These are phyloP conservation scores for Sphaerulina vaccinii DNA, from an alignment of 2,329 filamentous ascomycete species.

Conservation along the genomic window DNA sequence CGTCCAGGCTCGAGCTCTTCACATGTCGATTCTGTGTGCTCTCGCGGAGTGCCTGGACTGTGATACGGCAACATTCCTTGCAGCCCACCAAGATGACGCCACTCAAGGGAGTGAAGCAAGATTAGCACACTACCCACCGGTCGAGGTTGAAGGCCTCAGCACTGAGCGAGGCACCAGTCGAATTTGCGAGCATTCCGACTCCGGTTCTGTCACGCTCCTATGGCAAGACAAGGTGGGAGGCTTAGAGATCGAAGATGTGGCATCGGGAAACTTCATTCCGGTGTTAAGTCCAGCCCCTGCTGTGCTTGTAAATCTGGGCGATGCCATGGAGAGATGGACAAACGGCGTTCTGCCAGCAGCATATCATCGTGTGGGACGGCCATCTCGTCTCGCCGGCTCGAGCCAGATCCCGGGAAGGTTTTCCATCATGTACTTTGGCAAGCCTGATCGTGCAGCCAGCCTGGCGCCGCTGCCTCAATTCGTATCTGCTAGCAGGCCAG, in stretches of 20 bases:
- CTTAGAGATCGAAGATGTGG: conserved; percentile 19
- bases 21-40: conserved; percentile 11
- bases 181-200: conserved; percentile 21
- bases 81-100: conserved; percentile 2
- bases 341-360: conserved; percentile 15
- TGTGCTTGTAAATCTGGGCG: conserved; percentile 19
- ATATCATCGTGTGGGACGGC: conserved; percentile 17
- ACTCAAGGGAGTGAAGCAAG: conserved; percentile 20
- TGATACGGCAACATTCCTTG: conserved; percentile 6
- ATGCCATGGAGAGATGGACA: conserved; percentile 20
- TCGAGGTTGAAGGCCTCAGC: conserved; percentile 3
- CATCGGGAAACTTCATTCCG: conserved; percentile 9
- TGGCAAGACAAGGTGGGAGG: conserved; percentile 20
- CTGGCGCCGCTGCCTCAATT: conserved; percentile 15
- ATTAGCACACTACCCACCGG: conserved; percentile 16
- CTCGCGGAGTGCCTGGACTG: conserved; percentile 10
- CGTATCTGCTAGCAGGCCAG: conserved; percentile 8
- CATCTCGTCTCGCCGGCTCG: background rate
- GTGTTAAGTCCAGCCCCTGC: conserved; percentile 11
- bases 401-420: conserved; percentile 11
- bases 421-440: conserved; percentile 19
- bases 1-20: conserved; percentile 4
- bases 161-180: conserved; percentile 10
- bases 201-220: conserved; percentile 16
- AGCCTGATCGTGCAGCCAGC: conserved; percentile 14